phyloP scores from a whole-genome alignment of 106 monocot species.

The Acorus calamus region DNA sequence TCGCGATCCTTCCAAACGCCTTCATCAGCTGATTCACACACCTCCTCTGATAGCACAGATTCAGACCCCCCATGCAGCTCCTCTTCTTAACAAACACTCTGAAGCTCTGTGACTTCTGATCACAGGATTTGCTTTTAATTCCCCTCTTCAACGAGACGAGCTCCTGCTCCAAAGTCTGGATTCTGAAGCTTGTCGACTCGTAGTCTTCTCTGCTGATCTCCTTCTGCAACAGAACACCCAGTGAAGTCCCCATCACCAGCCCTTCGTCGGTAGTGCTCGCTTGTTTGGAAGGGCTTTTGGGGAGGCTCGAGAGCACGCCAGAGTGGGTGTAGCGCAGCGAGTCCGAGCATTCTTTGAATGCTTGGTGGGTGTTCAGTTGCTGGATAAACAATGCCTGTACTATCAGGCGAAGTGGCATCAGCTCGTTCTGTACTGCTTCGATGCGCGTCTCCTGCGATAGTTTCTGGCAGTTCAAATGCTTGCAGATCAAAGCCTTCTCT shows the following conservation, averaged over 20 bases:
- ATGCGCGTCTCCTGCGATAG: conserved; percentile 60
- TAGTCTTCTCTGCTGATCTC: conserved; percentile 33
- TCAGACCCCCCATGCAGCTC: conserved; percentile 32
- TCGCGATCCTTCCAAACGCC: conserved; percentile 28
- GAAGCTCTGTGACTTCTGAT: conserved; percentile 16
- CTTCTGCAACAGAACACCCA: conserved; percentile 19
- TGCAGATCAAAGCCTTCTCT: conserved; percentile 47
- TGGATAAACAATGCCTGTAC: conserved; percentile 71
- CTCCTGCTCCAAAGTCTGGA: conserved; percentile 63
- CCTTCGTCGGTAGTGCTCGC: conserved; percentile 7
- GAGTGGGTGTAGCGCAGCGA: conserved; percentile 48
- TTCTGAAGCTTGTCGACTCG: conserved; percentile 62
- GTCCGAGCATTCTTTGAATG: conserved; percentile 57
- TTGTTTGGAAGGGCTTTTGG: conserved; percentile 19
- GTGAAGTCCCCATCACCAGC: background rate
- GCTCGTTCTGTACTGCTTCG: conserved; percentile 68
- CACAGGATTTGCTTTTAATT: conserved; percentile 23
- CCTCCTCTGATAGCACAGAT: conserved; percentile 40
- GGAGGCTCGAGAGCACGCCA: conserved; percentile 34
- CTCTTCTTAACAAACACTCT: conserved; percentile 9
- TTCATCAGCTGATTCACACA: conserved; percentile 26
- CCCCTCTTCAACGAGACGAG: conserved; percentile 33
- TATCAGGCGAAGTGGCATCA: conserved; percentile 68
- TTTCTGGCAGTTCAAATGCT: conserved; percentile 57
- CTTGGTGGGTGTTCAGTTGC: conserved; percentile 64